phyloP scores from a whole-genome alignment of 2,329 filamentous ascomycete species.

The Nigrograna mackinnonii region DNA sequence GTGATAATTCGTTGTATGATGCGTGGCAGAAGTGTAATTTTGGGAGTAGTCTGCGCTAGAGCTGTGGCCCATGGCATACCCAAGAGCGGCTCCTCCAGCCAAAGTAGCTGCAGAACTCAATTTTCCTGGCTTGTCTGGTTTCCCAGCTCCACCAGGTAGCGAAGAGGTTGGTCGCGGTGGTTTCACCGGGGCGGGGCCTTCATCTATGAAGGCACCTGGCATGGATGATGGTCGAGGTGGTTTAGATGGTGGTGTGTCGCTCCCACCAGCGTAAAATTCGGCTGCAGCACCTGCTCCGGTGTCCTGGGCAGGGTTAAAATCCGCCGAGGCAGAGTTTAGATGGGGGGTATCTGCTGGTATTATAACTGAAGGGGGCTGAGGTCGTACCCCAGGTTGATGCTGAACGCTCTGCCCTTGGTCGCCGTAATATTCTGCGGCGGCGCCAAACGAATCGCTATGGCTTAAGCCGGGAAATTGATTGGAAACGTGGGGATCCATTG shows the following conservation, averaged over 20 bases:
- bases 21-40: slow-evolving; percentile 1
- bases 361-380: slow-evolving; percentile 56
- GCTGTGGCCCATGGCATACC: slow-evolving; percentile 41
- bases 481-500: slow-evolving; percentile 47
- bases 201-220: slow-evolving; percentile 38
- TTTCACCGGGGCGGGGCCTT: slow-evolving; percentile 30
- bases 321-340: slow-evolving; percentile 56
- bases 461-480: slow-evolving; percentile 58
- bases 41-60: slow-evolving; percentile 13
- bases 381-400: slow-evolving; percentile 63
- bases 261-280: slow-evolving; percentile 53
- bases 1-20: slow-evolving; percentile 17
- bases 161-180: slow-evolving; percentile 32
- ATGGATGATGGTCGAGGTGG: slow-evolving; percentile 37
- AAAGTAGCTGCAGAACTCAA: slow-evolving; percentile 38
- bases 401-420: slow-evolving; percentile 65
- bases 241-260: slow-evolving; percentile 33
- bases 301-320: slow-evolving; percentile 59
- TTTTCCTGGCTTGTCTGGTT: slow-evolving; percentile 34
- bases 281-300: slow-evolving; percentile 64
- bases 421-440: slow-evolving; percentile 65
- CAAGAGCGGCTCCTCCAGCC: slow-evolving; percentile 47
- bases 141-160: slow-evolving; percentile 20
- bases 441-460: slow-evolving; percentile 48
- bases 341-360: slow-evolving; percentile 58